phyloP scores from a whole-genome alignment of 2,329 filamentous ascomycete species.

The Chlorencoelia australis region DNA sequence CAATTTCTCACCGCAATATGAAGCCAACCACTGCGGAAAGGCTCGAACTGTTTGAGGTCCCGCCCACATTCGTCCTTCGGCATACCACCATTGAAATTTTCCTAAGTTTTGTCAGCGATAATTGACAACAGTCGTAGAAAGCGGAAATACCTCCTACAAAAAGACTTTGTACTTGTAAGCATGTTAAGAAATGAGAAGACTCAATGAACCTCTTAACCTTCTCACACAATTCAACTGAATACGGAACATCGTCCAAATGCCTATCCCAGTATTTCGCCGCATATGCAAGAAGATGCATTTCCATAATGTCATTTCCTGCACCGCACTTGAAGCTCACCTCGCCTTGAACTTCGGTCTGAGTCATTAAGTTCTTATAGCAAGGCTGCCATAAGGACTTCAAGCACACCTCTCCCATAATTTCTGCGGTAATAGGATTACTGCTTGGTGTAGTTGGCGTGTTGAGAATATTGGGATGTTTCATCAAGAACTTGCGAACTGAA shows the following conservation, averaged over 20 bases:
- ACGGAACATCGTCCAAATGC: conserved; percentile 1
- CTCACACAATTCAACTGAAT: not conserved
- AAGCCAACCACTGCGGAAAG: not conserved
- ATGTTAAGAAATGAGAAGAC: not conserved
- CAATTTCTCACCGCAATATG: not conserved
- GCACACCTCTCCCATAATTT: conserved; percentile 2
- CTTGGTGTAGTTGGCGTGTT: not conserved
- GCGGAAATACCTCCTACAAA: conserved; percentile 1
- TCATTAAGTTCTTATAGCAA: not conserved
- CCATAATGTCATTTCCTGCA: conserved; percentile 1
- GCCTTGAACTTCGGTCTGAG: not conserved
- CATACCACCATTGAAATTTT: conserved; percentile 1
- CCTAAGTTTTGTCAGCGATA: not conserved
- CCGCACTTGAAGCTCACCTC: not conserved
- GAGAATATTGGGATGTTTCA: not conserved
- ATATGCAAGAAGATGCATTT: conserved; percentile 1
- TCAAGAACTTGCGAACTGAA: not conserved
- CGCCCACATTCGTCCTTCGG: not conserved
- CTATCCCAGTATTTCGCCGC: conserved; percentile 1
- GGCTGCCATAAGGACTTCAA: conserved; percentile 4
- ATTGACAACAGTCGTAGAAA: not conserved
- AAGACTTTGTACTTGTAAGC: conserved; percentile 1
- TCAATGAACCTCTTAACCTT: not conserved
- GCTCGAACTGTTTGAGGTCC: conserved; percentile 1
- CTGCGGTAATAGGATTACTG: not conserved